These are phyloP conservation scores for Cladosporium sp. DNA, from an alignment of 2,329 filamentous ascomycete genomes.

Conservation along the genomic window DNA sequence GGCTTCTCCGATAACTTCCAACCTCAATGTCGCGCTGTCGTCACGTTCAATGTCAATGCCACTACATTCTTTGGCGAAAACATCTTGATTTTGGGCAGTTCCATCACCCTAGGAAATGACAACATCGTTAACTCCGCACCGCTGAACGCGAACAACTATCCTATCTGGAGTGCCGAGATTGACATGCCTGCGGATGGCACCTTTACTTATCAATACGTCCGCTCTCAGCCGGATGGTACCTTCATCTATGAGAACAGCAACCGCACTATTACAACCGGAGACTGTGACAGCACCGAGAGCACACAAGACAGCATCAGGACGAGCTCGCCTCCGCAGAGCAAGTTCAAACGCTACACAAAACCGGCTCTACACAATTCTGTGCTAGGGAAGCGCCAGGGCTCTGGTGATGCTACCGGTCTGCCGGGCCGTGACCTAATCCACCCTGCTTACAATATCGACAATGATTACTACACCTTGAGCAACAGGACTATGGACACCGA, in stretches of 20 bases:
- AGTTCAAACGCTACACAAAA: slow-evolving; percentile 19
- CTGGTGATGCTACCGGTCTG: slow-evolving; percentile 42
- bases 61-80: slow-evolving; percentile 33
- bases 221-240: slow-evolving; percentile 28
- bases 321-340: slow-evolving; percentile 23
- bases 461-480: slow-evolving; percentile 47
- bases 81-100: slow-evolving; percentile 30
- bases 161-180: slow-evolving; percentile 30
- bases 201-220: slow-evolving; percentile 30
- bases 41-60: slow-evolving; percentile 32
- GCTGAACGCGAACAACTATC: slow-evolving; percentile 29
- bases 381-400: slow-evolving; percentile 10
- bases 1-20: slow-evolving; percentile 67
- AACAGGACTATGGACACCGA: slow-evolving; percentile 58
- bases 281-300: slow-evolving; percentile 24
- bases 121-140: slow-evolving; percentile 26
- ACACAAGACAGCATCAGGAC: slow-evolving; percentile 29
- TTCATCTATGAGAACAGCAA: slow-evolving; percentile 30
- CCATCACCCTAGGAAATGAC: slow-evolving; percentile 27
- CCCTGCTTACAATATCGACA: slow-evolving; percentile 62
- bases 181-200: slow-evolving; percentile 29
- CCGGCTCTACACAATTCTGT: neutral
- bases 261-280: slow-evolving; percentile 29
- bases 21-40: slow-evolving; percentile 39
- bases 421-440: slow-evolving; percentile 59